These are phyloP conservation scores for Eimeria zaria DNA, from an alignment of 169 alveolate species.

Conservation along the genomic window DNA sequence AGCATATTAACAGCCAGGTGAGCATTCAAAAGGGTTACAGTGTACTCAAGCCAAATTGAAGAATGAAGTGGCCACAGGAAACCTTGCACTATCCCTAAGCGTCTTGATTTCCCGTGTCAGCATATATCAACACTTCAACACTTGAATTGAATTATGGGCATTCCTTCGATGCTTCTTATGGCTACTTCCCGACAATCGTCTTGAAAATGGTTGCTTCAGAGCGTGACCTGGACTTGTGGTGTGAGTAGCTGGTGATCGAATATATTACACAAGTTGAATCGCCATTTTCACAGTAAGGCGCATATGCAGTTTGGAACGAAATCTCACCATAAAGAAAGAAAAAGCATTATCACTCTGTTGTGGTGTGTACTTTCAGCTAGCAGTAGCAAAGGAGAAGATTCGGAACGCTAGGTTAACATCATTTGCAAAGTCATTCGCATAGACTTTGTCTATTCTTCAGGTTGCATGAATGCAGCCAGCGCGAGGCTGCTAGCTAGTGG, in stretches of 20 bases:
- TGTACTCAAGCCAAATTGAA: not conserved
- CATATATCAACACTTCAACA: no score
- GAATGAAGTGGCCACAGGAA: not conserved
- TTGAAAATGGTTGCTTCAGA: not conserved
- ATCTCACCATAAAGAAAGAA: not conserved
- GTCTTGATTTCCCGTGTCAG: no score
- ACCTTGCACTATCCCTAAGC: not conserved
- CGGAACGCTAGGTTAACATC: constrained; percentile 80
- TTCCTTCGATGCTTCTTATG: not conserved
- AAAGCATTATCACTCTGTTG: not conserved
- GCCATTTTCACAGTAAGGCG: not conserved
- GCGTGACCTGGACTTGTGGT: not conserved
- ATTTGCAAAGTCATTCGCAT: constrained; percentile 78
- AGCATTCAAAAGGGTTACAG: not conserved
- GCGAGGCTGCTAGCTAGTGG: no score
- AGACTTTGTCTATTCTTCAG: not conserved
- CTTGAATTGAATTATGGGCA: no score
- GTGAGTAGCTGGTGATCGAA: not conserved
- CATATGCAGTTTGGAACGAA: not conserved
- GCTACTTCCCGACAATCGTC: not conserved
- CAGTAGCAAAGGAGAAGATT: constrained; percentile 56
- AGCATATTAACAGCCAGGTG: constrained; percentile 77
- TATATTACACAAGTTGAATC: not conserved
- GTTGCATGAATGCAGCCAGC: not conserved
- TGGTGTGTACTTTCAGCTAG: constrained; percentile 53